Evolutionary conservation across 2,329 filamentous ascomycete genomes (phyloP), one percentile per base, ranked within the genome.

Genomic region (Fusarium setosum): DNA sequence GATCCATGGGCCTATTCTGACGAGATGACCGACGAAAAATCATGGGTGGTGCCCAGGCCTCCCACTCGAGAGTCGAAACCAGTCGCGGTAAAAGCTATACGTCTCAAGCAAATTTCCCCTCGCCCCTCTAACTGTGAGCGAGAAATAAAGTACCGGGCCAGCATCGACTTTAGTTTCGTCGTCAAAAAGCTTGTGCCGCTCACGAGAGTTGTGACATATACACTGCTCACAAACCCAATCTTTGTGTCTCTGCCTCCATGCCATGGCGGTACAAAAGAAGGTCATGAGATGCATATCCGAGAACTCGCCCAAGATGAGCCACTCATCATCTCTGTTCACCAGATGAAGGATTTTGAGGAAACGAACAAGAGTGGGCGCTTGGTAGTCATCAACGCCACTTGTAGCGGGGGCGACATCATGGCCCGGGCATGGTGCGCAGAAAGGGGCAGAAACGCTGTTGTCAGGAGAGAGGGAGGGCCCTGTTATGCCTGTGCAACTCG

Each of bases 401-500:
- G 48, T 4, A 47, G 42, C 2, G 53, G 53, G 1, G 58, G 45
- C 3, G 54, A 61, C 21, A 35, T 58, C 6, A 29, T 53, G 26
- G 58, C 58, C 6, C 47, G 54, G 20, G 53, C 54, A 18, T 61
- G 53, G 58, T 57, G 53, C 13, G 35, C 58, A 2, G 58, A 61
- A 17, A 38, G 34, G 10, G 54, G 58, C 6, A 53, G 38, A 29
- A 53, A 53, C 37, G 59, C 54, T 21, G 31, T 54, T 9, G 40
- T 58, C 10, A 50, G 54, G 10, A 50, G 54, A 10, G 21, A 17
- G 1, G 54, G 48, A 21, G 54, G 59, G 2, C 47, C 59, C 6
- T 61, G 59, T 17, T 58, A 58, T n/a, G 24, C 44, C 3, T 61
- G 59, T n/a, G 59, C 54, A 17, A 29, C 45, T 26, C 40, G 53